A percentile compares a stretch with the other conserved stretches of the same genome.
Evolutionary conservation across 1,139 yeast species (phyloP).

Genomic region (Yamadazyma sp.): DNA sequence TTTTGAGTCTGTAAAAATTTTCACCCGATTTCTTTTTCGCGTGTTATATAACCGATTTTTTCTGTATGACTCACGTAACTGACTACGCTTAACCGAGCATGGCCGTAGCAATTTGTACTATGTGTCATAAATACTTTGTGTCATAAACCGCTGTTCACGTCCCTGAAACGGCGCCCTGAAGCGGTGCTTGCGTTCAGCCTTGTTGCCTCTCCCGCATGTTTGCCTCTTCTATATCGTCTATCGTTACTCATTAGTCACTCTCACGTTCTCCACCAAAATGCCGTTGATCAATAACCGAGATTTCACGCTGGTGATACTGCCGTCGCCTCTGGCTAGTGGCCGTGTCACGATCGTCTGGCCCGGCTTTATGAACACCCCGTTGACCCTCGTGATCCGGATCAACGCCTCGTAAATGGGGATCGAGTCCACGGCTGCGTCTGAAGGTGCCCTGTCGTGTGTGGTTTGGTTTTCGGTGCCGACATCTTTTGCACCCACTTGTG

Average conservation of each 20-base stretch:
- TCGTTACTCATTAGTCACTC: background rate
- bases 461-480: background rate
- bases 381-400: constrained; percentile 29
- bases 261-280: constrained; percentile 13
- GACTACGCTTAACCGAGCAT: background rate
- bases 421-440: no score
- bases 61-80: background rate
- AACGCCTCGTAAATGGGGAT: constrained; percentile 4
- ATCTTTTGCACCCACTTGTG: background rate
- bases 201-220: background rate
- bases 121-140: no score
- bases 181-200: no score
- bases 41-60: constrained; percentile 1
- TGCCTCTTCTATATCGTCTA: background rate
- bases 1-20: background rate
- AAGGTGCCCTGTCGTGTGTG: background rate
- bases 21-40: background rate
- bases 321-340: background rate
- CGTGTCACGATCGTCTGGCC: background rate
- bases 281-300: constrained; percentile 14
- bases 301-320: background rate
- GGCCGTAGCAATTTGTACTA: background rate
- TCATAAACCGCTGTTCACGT: no score
- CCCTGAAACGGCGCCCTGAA: no score
- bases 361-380: constrained; percentile 31